Evolutionary conservation across 495 filamentous ascomycete species (phyloP), one percentile per base, ranked within the genome.

Genomic region (Neurospora hispaniola): DNA sequence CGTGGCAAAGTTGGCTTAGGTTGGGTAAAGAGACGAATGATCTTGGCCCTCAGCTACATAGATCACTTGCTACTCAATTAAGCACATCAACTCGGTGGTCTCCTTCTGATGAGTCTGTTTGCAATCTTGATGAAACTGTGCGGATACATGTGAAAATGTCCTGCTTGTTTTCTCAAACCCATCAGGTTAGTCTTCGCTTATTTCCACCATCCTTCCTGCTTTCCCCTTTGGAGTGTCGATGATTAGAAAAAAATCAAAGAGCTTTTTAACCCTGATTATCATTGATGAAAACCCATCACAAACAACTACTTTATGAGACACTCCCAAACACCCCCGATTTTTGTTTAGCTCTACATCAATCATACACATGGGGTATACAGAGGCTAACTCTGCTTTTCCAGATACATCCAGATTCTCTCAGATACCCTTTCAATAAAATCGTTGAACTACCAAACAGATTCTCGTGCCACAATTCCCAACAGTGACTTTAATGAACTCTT

Each of bases 221-320:
- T 12, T 9, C 4, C 54, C 20, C 54, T 8, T 62, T 62, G 23
- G 54, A 62, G 76, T 84, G 83, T 84, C 84, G 75, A 87, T 86
- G 86, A 88, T 86, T 83, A 85, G 79, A 80, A 71, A 70, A 70
- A 77, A 79, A 76, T 75, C 81, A 82, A 86, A 84, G 85, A 86
- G 85, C 85, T 86, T 86, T 86, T 86, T 86, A 86, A 86, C 83
- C 83, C 84, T 86, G 83, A 86, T 79, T 70, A 73, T 48, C 42
- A 74, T 83, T 80, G 76, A 78, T 84, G 83, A 84, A 83, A 84
- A 80, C 81, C 76, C 81, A 85, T 85, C 82, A 85, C 78, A 66
- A 66, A 66, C 54, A 66, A 66, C 54, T 76, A 84, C 79, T 75
- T 69, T 84, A 83, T 86, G 85, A 86, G 83, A 84, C 82, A 84